phyloP scores from a whole-genome alignment of 768 basidiomycete genomes.

The Candolleomyces eurysporus region DNA sequence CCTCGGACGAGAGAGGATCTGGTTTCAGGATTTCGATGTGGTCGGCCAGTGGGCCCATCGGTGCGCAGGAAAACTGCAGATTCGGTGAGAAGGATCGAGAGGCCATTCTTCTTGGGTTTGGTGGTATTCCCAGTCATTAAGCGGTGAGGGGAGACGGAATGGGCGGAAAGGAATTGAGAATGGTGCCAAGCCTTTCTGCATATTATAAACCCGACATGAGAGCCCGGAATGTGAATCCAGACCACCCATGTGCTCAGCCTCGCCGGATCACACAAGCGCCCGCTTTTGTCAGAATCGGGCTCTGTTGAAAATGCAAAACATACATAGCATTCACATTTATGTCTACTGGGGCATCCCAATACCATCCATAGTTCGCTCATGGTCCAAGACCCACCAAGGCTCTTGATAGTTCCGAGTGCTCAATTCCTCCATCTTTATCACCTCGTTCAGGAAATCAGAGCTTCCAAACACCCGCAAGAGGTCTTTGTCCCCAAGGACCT shows the following conservation, averaged over 20 bases:
- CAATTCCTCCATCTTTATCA: constrained; percentile 1
- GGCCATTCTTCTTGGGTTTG: constrained; percentile 35
- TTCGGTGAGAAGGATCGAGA: constrained; percentile 66
- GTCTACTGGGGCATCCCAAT: neutral
- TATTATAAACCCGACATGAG: neutral
- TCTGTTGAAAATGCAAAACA: too few relatives aligned
- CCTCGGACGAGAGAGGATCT: constrained; percentile 61
- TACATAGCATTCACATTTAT: too few relatives aligned
- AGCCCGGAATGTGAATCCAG: neutral
- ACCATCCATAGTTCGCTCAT: neutral
- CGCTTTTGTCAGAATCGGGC: neutral
- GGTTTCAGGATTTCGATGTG: constrained; percentile 24
- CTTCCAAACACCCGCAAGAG: neutral
- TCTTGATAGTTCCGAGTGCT: neutral
- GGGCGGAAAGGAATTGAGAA: neutral
- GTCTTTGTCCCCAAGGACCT: neutral
- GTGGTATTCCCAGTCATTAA: neutral
- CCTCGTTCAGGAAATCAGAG: constrained; percentile 6
- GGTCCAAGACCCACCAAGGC: constrained; percentile 6
- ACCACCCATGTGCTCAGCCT: neutral
- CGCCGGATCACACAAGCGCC: neutral
- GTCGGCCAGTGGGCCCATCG: constrained; percentile 36
- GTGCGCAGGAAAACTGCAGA: constrained; percentile 68
- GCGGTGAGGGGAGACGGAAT: neutral
- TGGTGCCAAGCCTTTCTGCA: neutral